Evolutionary conservation across 352 stramenopile species (phyloP), one percentile per base, ranked within the genome.

Genomic region (Globisporangium cylindrosporum): DNA sequence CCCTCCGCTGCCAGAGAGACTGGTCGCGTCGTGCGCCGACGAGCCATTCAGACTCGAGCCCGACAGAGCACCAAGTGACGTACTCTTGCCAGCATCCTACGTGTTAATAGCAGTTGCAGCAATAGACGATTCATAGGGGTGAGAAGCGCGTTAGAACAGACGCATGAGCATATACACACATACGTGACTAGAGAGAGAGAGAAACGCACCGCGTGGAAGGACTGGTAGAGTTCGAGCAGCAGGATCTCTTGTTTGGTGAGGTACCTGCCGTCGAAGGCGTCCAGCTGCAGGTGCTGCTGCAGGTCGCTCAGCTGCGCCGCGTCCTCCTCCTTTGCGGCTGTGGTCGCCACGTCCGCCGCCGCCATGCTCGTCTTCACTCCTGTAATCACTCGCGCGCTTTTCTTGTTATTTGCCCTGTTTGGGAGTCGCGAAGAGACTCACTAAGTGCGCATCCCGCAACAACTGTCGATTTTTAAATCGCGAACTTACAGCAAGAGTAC

Each of bases 241-340:
- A 92, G 72, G 36, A 92, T 92, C 72, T 94, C 86, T 70, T 94
- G 86, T 48, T 75, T 71, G 48, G 86, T 94, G 51, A 94, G 81
- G 77, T 91, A 94, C 68, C 88, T 89, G 12, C 80, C 81, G 12
- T 84, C 78, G 57, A 75, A 86, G 4, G 81, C 75, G 64, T 91
- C 78, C 48, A 94, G 82, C 76, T 92, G 84, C 67, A 92, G 74
- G 62, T 92, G 82, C 76, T 84, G 73, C 78, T 91, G 84, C 62
- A 92, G 77, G 61, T 84, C 83, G 38, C 77, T 66, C 48, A 78
- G 71, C 70, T 66, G 59, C 56, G 24, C 34, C 36, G 32, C 68
- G 22, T 86, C 79, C 62, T 89, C 82, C 20, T 88, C 82, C 66
- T 84, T 84, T 49, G 67, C 48, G 15, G 78, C 67, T 34, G 61